Evolutionary conservation across 768 basidiomycete species (phyloP).

Genomic region (Rhodotorula babjevae): DNA sequence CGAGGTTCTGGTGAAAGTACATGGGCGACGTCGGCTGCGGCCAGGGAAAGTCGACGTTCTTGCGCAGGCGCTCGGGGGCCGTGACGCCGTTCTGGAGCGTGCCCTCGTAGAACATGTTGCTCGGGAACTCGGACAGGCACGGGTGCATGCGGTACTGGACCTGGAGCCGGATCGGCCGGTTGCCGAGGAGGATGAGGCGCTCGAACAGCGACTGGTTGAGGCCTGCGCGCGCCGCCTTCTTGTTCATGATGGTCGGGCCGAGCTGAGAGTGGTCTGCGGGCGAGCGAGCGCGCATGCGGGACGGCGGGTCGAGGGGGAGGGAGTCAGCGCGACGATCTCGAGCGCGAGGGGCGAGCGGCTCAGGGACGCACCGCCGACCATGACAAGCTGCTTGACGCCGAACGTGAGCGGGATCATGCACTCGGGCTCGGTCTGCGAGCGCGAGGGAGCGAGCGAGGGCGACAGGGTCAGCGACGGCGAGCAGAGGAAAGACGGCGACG

Average conservation of each 20-base stretch:
- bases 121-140: constrained; percentile 96
- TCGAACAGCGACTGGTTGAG: constrained; percentile 97
- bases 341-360: not conserved
- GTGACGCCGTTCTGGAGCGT: constrained; percentile 98
- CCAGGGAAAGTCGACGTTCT: constrained; percentile 99
- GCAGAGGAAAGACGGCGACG: not conserved
- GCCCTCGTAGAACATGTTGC: constrained; percentile 99
- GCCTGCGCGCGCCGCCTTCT: constrained; percentile 98
- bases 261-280: constrained; percentile 61
- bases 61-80: constrained; percentile 90
- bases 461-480: constrained; percentile 6
- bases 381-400: constrained; percentile 95
- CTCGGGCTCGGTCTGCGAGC: constrained; percentile 53
- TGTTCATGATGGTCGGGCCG: constrained; percentile 99
- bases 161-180: constrained; percentile 94
- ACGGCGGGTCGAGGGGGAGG: no score
- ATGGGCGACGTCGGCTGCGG: constrained; percentile 94
- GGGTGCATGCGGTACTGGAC: constrained; percentile 99
- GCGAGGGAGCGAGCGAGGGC: not conserved
- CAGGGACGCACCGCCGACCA: constrained; percentile 77
- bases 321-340: not conserved
- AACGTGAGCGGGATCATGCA: constrained; percentile 99
- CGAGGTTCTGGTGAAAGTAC: constrained; percentile 99
- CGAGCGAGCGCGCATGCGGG: no score
- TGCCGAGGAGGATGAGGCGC: constrained; percentile 87